phyloP scores from a whole-genome alignment of 2,329 filamentous ascomycete species.

The Cladosporium sp. region DNA sequence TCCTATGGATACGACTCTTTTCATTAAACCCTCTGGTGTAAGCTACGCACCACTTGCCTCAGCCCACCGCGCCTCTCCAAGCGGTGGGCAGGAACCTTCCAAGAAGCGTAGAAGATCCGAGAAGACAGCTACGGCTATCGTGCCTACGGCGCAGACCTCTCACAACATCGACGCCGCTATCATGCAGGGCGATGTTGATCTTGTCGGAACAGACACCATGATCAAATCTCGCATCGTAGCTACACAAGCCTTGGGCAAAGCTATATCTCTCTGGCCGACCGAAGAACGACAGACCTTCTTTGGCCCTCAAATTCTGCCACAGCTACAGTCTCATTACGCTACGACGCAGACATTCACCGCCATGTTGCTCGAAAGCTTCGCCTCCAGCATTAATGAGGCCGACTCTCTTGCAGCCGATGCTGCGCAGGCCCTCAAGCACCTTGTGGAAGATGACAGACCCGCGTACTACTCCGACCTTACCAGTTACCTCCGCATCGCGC shows the following conservation, averaged over 20 bases:
- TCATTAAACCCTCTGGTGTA: constrained; percentile 88
- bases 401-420: constrained; percentile 46
- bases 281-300: constrained; percentile 57
- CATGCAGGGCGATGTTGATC: constrained; percentile 93
- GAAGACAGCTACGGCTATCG: constrained; percentile 59
- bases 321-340: constrained; percentile 68
- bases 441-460: constrained; percentile 78
- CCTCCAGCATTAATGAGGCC: constrained; percentile 40
- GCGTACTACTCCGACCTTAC: constrained; percentile 83
- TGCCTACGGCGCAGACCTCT: constrained; percentile 50
- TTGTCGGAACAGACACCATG: constrained; percentile 84
- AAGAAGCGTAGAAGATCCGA: constrained; percentile 79
- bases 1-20: constrained; percentile 82
- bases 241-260: constrained; percentile 76
- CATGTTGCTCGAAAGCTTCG: constrained; percentile 84
- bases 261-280: constrained; percentile 72
- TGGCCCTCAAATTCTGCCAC: constrained; percentile 59
- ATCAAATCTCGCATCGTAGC: constrained; percentile 85
- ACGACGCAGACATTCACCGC: constrained; percentile 81
- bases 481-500: constrained; percentile 80
- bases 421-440: constrained; percentile 60
- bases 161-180: constrained; percentile 98
- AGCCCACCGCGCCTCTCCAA: constrained; percentile 37
- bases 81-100: constrained; percentile 56
- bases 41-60: constrained; percentile 59